phyloP scores from a whole-genome alignment of 495 filamentous ascomycete genomes.

The Chaetomium cochliodes region DNA sequence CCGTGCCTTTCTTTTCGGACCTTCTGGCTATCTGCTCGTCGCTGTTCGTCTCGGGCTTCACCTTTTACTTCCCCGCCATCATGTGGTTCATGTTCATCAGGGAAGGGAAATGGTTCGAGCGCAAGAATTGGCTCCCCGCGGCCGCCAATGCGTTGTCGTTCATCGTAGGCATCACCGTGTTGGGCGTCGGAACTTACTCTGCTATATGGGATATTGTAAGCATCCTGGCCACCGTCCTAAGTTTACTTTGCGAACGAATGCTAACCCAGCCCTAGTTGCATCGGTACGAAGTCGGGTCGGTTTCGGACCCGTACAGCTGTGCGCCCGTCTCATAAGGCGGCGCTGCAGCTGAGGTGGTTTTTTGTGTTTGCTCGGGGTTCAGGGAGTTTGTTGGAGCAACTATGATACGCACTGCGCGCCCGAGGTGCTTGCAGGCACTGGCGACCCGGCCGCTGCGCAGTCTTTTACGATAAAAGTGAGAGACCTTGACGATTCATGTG shows the following conservation, averaged over 20 bases:
- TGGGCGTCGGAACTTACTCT: slow-evolving; percentile 60
- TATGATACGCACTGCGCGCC: not conserved
- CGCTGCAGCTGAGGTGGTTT: not conserved
- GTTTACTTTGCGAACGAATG: slow-evolving; percentile 5
- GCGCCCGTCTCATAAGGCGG: slow-evolving; percentile 31
- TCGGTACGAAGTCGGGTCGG: slow-evolving; percentile 43
- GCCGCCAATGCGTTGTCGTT: slow-evolving; percentile 53
- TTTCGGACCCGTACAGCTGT: slow-evolving; percentile 53
- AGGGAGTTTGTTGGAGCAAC: not conserved
- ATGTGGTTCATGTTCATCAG: slow-evolving; percentile 67
- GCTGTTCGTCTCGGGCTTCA: slow-evolving; percentile 63
- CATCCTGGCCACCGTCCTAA: slow-evolving; percentile 21
- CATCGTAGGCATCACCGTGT: slow-evolving; percentile 54
- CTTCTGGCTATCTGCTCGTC: slow-evolving; percentile 61
- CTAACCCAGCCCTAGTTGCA: slow-evolving; percentile 38
- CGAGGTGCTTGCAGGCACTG: slow-evolving; percentile 13
- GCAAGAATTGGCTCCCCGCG: slow-evolving; percentile 48
- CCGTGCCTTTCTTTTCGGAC: slow-evolving; percentile 70
- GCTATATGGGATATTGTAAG: slow-evolving; percentile 57
- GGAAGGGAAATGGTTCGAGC: slow-evolving; percentile 49
- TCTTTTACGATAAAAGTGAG: slow-evolving; percentile 1
- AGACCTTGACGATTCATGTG: slow-evolving; percentile 5
- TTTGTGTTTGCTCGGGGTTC: not conserved
- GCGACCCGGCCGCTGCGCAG: not conserved
- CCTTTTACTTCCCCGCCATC: slow-evolving; percentile 61